phyloP scores from a whole-genome alignment of 192 early-diverging fungal species.

The Podila epigama region DNA sequence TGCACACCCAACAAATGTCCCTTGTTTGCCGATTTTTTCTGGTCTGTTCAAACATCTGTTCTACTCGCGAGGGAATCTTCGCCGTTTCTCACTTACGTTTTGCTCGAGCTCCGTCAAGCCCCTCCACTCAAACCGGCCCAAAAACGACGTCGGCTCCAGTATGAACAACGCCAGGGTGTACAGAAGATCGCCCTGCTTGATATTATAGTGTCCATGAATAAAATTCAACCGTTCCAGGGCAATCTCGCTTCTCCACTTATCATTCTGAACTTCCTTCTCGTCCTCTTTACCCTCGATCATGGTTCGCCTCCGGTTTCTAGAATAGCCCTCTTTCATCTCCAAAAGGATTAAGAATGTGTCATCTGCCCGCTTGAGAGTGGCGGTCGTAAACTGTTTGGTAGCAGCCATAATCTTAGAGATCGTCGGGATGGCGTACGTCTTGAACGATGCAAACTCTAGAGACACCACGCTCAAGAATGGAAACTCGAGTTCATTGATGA shows the following conservation, averaged over 20 bases:
- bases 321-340: slow-evolving; percentile 41
- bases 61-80: too few relatives aligned
- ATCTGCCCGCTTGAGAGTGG: slow-evolving; percentile 32
- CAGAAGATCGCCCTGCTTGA: slow-evolving; percentile 53
- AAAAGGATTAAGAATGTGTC: slow-evolving; percentile 47
- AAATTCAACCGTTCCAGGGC: slow-evolving; percentile 51
- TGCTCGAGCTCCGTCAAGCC: slow-evolving; percentile 44
- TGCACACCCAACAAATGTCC: too few relatives aligned
- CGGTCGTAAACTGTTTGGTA: slow-evolving; percentile 29
- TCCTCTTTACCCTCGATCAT: slow-evolving; percentile 22
- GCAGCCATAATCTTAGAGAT: slow-evolving; percentile 48
- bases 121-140: slow-evolving; percentile 52
- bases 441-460: slow-evolving; percentile 52
- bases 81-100: slow-evolving; percentile 46
- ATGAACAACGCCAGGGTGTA: slow-evolving; percentile 51
- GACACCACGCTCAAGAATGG: slow-evolving; percentile 34
- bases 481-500: slow-evolving; percentile 35
- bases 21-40: too few relatives aligned
- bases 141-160: slow-evolving; percentile 30
- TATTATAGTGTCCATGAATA: slow-evolving; percentile 54
- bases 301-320: slow-evolving; percentile 18
- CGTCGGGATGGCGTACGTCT: slow-evolving; percentile 51
- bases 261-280: slow-evolving; percentile 16
- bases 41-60: too few relatives aligned
- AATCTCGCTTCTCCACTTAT: not conserved